Base-by-base conservation (phyloP, 441 rosid genomes). In the Melastoma candidum region DNA sequence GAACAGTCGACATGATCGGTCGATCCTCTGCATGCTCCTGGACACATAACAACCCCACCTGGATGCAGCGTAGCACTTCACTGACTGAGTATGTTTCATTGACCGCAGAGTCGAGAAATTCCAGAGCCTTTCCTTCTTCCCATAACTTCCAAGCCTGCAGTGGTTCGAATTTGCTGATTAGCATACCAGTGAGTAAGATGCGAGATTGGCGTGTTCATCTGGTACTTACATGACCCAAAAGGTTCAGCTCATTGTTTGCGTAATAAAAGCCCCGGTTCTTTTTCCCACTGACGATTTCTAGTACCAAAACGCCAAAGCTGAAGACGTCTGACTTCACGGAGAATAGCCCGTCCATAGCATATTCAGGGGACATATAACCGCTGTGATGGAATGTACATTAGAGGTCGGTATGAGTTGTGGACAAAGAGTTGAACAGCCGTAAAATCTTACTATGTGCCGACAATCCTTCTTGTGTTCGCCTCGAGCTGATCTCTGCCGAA, bases 291-390 rank as follows among this genome's bases (percentile, higher is more conserved):
- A 87, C 49, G 27, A 92, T 80, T 80, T 92, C 98, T 3, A 92
- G 63, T 57, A 92, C 56, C 57, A 92, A 57, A 14, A 92, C 96
- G 17, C 98, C 96, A 8, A 87, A 87, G 74, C 96, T 85, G 12
- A 78, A 87, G 0, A 90, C 96, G 41, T 90, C 96, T 0, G 96
- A 87, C 51, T 90, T 90, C 12, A 87, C 81, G 1, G 96, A 90
- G 74, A 90, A 85, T 2, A 85, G 62, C 11, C 98, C 98, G 67
- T 87, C 95, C 96, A 90, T 87, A 0, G 96, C 95, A 11, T 89
- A 89, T 70, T 89, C 97, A 1, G 97, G 97, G 39, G 97, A 74
- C 95, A 89, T 89, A 59, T 90, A 90, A 17, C 97, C 97, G 22
- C 97, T 84, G 77, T 62, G 79, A 51, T 29, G n/a, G 41, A 36